Percentiles rank a stretch among this genome's conserved stretches.
phyloP scores from a whole-genome alignment of 768 basidiomycete species.

The Auricularia cornea region DNA sequence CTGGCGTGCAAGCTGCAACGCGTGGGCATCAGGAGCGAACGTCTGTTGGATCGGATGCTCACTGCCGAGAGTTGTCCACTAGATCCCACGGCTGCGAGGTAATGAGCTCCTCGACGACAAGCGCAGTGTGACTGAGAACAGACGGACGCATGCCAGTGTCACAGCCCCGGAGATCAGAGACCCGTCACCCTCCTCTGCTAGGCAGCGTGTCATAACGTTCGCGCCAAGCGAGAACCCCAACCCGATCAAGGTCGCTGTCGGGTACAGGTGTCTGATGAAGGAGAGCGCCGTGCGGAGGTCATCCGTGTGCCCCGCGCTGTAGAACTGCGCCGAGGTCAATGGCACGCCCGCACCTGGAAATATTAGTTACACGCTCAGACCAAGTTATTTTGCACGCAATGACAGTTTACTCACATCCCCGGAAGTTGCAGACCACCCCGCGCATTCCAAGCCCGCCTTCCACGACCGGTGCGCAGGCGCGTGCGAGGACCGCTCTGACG shows the following conservation, averaged over 20 bases:
- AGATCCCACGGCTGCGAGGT: conserved; percentile 42
- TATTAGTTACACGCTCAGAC: too few species aligned
- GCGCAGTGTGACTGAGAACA: conserved; percentile 28
- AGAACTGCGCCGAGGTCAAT: conserved; percentile 73
- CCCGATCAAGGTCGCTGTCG: conserved; percentile 76
- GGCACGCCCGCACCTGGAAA: conserved; percentile 75
- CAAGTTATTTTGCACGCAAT: too few species aligned
- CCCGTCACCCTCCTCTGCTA: conserved; percentile 69
- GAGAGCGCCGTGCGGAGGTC: conserved; percentile 78
- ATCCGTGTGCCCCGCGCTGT: conserved; percentile 83
- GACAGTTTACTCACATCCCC: too few species aligned
- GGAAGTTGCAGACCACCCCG: conserved; percentile 84
- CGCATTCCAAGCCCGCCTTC: conserved; percentile 88
- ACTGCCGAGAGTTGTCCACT: conserved; percentile 28
- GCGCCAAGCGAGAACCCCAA: conserved; percentile 93
- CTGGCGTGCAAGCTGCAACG: conserved; percentile 44
- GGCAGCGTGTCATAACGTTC: conserved; percentile 81
- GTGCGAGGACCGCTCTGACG: conserved; percentile 71
- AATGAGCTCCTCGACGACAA: conserved; percentile 7
- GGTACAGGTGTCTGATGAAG: conserved; percentile 64
- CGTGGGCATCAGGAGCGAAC: too few species aligned
- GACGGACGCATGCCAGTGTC: conserved; percentile 71
- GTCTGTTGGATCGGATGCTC: too few species aligned
- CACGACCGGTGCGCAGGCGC: conserved; percentile 57
- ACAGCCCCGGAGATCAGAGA: conserved; percentile 58